Base-by-base conservation (phyloP, 805 yeast genomes). In the Candida pini region DNA sequence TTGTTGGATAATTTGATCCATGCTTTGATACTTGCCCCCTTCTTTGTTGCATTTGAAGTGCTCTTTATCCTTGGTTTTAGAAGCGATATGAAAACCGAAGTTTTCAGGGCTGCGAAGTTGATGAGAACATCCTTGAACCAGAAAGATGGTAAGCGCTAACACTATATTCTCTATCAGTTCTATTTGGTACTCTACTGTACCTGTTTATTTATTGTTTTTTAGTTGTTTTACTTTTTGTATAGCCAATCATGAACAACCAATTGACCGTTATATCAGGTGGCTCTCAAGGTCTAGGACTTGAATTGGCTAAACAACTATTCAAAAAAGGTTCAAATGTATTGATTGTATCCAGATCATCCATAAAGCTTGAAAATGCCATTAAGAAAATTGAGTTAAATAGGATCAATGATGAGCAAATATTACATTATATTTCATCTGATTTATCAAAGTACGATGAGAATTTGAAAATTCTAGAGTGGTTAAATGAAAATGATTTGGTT, bases 241-340 rank as follows among this genome's bases (percentile, higher is more conserved):
- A 20, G 23, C 23, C 23, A 8, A 8, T 10, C 9, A 20, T 8
- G 9, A 8, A 8, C 23, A 71, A 71, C 18, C 73, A 71, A 51
- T 54, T 73, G 1, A 88, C 81, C 3, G 69, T 90, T 13, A 69
- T 90, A n/a, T 75, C 95, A 0, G 98, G 98, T 4, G 97, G 87
- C 0, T 87, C 96, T 0, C 98, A 90, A 52, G 98, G 98, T 0
- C 64, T 90, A 1, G 98, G 98, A 0, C 78, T 78, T 3, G 84
- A 81, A 25, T 58, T 90, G 37, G 95, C 95, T 0, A 62, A 64
- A 27, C 66, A 71, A 36, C 40, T 65, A 2, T 51, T 45, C 17
- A n/a, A 33, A 4, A 47, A 53, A 14, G 78, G 81, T 3, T 82
- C 88, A 24, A 69, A 73, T 34, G 84, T 89, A 1, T 63, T 82